Evolutionary conservation across 2,329 filamentous ascomycete species (phyloP).

Genomic region (Macrophomina phaseolina): DNA sequence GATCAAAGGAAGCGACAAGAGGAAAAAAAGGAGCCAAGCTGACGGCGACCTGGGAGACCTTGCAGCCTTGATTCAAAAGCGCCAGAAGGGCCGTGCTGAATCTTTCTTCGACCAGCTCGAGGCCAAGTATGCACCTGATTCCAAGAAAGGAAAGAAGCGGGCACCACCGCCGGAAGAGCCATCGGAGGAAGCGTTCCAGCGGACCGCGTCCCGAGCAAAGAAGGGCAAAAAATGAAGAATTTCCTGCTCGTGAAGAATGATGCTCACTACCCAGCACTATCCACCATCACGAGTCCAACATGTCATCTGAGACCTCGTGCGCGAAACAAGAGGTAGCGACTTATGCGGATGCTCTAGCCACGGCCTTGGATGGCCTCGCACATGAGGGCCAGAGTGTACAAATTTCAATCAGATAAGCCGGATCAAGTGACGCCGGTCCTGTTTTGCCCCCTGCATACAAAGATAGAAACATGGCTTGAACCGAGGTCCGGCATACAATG

Average conservation of each 20-base stretch:
- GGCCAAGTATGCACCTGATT: conserved; percentile 43
- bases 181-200: conserved; percentile 66
- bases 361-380: not conserved
- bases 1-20: conserved; percentile 68
- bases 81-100: conserved; percentile 41
- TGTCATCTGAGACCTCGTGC: not conserved
- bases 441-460: not conserved
- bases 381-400: conserved; percentile 1
- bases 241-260: conserved; percentile 1
- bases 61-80: conserved; percentile 45
- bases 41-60: conserved; percentile 41
- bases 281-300: not conserved
- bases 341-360: not conserved
- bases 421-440: not conserved
- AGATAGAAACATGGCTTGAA: not conserved
- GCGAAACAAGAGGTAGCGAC: conserved; percentile 8
- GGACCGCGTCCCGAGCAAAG: conserved; percentile 38
- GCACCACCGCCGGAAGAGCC: conserved; percentile 56
- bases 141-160: conserved; percentile 55
- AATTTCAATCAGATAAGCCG: not conserved
- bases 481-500: not conserved
- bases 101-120: conserved; percentile 44
- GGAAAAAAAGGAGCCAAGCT: conserved; percentile 37
- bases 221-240: conserved; percentile 30
- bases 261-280: not conserved